Conservation (phyloP, 768 basidiomycete species). For the Termitomyces sp. region DNA sequence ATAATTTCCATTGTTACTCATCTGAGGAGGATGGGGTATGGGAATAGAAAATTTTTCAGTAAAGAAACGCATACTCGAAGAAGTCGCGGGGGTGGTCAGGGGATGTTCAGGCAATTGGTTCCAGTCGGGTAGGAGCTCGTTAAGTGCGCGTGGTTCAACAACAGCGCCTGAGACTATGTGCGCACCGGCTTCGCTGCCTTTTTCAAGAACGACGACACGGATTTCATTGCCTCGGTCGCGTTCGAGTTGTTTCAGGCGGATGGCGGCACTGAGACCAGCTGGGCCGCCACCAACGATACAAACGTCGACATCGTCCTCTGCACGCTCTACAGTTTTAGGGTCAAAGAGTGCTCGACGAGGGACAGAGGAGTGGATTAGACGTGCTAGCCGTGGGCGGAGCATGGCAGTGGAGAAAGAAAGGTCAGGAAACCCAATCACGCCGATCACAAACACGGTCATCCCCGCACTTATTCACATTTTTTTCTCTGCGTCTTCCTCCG, state of each 20-base stretch:
- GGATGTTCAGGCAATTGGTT: constrained; percentile 62
- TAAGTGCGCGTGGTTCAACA: constrained; percentile 86
- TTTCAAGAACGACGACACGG: constrained; percentile 92
- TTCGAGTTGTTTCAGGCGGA: constrained; percentile 91
- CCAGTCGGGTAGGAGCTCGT: constrained; percentile 92
- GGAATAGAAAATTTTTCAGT: constrained; percentile 69
- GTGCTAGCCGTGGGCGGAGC: constrained; percentile 17
- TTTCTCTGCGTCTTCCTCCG: too few relatives aligned
- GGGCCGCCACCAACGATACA: constrained; percentile 97
- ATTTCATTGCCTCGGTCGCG: constrained; percentile 75
- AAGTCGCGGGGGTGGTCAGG: constrained; percentile 74
- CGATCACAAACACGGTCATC: not conserved
- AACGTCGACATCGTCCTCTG: constrained; percentile 92
- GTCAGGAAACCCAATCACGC: not conserved
- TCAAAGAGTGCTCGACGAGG: constrained; percentile 37
- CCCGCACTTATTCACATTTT: too few relatives aligned
- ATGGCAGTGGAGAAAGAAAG: constrained; percentile 1
- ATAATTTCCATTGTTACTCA: constrained; percentile 93
- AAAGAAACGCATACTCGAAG: constrained; percentile 83
- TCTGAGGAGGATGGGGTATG: constrained; percentile 95
- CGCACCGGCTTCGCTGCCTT: constrained; percentile 89
- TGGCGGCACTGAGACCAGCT: constrained; percentile 94
- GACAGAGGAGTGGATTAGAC: constrained; percentile 15
- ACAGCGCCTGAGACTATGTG: constrained; percentile 97
- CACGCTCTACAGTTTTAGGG: constrained; percentile 67